Percentiles rank a stretch among this genome's conserved stretches.
phyloP scores from a whole-genome alignment of 2,329 filamentous ascomycete species.

The Pseudogymnoascus sp. region DNA sequence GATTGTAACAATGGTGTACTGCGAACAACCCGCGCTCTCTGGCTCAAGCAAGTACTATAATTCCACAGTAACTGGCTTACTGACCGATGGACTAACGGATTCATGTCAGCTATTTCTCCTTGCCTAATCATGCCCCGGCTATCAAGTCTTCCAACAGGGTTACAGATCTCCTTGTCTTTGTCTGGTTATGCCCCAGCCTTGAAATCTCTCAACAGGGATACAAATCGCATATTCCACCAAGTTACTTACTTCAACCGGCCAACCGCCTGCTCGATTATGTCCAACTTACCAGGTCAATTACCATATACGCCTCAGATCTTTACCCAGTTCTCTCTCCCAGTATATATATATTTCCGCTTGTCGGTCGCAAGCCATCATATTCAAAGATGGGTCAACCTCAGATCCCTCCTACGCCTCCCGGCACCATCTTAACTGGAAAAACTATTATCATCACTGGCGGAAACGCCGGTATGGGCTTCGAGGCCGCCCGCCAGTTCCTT shows the following conservation, averaged over 20 bases:
- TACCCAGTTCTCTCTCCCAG: background rate
- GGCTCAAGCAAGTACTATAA: background rate
- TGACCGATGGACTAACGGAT: background rate
- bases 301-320: background rate
- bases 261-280: background rate
- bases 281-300: background rate
- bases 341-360: background rate
- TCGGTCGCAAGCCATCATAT: background rate
- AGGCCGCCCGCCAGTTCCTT: conserved; percentile 34
- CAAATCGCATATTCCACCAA: background rate
- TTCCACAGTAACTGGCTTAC: background rate
- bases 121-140: background rate
- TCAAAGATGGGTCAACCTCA: background rate
- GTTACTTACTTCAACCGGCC: background rate
- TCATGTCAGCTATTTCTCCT: background rate
- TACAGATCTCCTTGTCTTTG: background rate
- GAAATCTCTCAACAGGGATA: too few relatives aligned
- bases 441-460: conserved; percentile 41
- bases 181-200: too few relatives aligned
- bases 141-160: background rate
- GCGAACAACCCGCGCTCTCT: background rate
- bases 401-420: background rate
- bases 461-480: conserved; percentile 41
- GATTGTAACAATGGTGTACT: background rate
- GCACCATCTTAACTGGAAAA: conserved; percentile 26